Evolutionary conservation across 163 green algal genomes (phyloP).

Genomic region (Botryococcus braunii): DNA sequence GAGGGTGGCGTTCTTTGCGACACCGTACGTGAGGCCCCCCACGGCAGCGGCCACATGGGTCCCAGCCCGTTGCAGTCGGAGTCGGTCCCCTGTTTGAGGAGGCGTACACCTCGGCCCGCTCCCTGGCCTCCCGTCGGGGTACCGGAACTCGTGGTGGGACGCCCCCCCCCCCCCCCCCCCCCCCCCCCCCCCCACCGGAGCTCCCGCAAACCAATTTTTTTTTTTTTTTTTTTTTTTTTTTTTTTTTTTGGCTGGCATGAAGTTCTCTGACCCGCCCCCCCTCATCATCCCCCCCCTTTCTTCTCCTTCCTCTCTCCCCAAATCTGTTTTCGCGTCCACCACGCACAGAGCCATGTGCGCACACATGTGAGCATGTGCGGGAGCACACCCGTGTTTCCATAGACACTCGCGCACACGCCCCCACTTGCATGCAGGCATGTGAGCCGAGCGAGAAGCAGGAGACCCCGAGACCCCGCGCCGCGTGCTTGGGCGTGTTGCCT

Average conservation of each 20-base stretch:
- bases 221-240: background rate
- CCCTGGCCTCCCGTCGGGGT: constrained; percentile 7
- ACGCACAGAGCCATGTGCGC: too few relatives aligned
- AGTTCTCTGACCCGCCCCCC: background rate
- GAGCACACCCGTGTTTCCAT: too few relatives aligned
- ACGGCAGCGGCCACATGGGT: constrained; percentile 59
- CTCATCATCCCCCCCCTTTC: background rate
- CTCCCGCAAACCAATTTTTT: background rate
- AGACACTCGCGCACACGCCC: too few relatives aligned
- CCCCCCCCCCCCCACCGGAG: background rate
- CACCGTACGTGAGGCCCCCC: constrained; percentile 46
- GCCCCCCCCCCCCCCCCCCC: constrained; percentile 36
- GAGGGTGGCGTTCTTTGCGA: constrained; percentile 66
- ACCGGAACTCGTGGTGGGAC: constrained; percentile 52
- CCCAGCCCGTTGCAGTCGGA: constrained; percentile 65
- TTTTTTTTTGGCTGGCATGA: background rate
- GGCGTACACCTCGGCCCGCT: constrained; percentile 19
- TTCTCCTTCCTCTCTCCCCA: background rate
- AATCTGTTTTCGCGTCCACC: background rate
- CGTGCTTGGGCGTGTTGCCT: too few relatives aligned
- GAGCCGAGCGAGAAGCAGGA: too few relatives aligned
- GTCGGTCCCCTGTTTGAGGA: constrained; percentile 1
- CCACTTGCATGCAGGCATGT: too few relatives aligned
- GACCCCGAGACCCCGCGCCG: too few relatives aligned
- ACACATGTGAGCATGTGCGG: too few relatives aligned